Evolutionary conservation across 2,329 filamentous ascomycete species (phyloP).

Genomic region (Epichloe hybrida): DNA sequence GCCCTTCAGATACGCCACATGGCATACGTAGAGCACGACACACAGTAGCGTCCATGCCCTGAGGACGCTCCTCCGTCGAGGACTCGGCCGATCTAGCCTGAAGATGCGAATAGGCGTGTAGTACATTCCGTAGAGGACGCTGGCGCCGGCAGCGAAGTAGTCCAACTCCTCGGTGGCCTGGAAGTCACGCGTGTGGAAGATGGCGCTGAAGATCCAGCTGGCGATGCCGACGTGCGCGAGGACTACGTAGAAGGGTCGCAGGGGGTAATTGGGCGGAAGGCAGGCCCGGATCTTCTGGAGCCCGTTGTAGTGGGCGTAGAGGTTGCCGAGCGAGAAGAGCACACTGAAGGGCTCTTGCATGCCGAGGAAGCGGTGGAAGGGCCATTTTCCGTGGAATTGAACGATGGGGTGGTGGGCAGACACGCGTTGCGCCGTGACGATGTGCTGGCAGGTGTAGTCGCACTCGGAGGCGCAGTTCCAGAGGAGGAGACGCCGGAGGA

Average conservation of each 20-base stretch:
- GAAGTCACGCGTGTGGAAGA: constrained; percentile 91
- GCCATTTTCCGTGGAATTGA: constrained; percentile 99
- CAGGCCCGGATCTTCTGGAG: constrained; percentile 54
- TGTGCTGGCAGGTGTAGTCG: constrained; percentile 95
- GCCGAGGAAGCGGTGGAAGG: constrained; percentile 78
- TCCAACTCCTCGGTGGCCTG: constrained; percentile 79
- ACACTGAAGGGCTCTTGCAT: constrained; percentile 93
- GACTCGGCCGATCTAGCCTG: constrained; percentile 52
- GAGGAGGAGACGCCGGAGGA: constrained; percentile 73
- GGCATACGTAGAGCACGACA: constrained; percentile 53
- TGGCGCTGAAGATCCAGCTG: constrained; percentile 76
- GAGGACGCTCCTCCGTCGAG: constrained; percentile 36
- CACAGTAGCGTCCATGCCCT: constrained; percentile 68
- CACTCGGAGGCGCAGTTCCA: constrained; percentile 92
- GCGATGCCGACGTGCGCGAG: constrained; percentile 72
- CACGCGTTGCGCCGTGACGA: constrained; percentile 63
- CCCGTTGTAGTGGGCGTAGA: constrained; percentile 70
- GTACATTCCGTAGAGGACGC: constrained; percentile 82
- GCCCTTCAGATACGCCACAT: constrained; percentile 73
- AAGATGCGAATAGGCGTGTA: constrained; percentile 73
- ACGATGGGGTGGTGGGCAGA: constrained; percentile 54
- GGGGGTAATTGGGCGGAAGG: constrained; percentile 59
- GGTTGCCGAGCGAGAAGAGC: constrained; percentile 85
- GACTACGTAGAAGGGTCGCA: constrained; percentile 66
- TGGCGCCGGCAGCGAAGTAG: constrained; percentile 87